Evolutionary conservation across 495 filamentous ascomycete genomes (phyloP), one percentile per base, ranked within the genome.

Genomic region (Annulohypoxylon maeteangense): DNA sequence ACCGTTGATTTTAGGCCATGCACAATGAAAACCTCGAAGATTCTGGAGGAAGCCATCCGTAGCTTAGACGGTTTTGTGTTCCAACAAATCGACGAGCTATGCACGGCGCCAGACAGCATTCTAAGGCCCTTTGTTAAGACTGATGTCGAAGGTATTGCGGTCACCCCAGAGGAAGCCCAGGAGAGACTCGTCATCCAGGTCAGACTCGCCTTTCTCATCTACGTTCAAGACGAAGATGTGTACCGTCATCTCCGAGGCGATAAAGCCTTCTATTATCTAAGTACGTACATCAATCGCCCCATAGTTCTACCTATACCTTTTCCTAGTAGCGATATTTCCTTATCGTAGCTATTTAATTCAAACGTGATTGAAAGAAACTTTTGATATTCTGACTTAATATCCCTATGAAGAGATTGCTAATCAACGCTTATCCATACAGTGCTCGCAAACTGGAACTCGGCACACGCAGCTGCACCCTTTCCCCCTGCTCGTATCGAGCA

Each of bases 191-290:
- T 6, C 10, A 11, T 22, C 29, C 36, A 3, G 20, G 23, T 73
- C 18, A 29, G 4, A 1, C 31, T 32, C 4, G 11, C 56, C 7
- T 65, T 73, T 27, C 16, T 51, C 32, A 4, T 45, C 22, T 65
- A 56, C 20, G 7, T 42, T 14, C 27, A 16, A n/a, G 23, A 29
- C 12, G 31, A 65, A 7, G 70, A 73, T 22, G 60, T 62, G 14
- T 73, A 73, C 34, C 16, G 27, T 22, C 70, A 65, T 16, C 14
- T 69, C 2, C 45, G 48, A 40, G 70, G 65, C 1, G 47, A 65
- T 7, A 18, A 57, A 16, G 47, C 70, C 3, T 73, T 73, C 25
- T 73, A 53, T 6, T 45, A 65, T 22, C 65, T 73, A 11, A 25
- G 44, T 47, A 47, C 1, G 44, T 47, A 47, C 44, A 20, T 3